These are phyloP conservation scores for Hygrophila difformis DNA, from an alignment of 257 asterid species.

Conservation along the genomic window DNA sequence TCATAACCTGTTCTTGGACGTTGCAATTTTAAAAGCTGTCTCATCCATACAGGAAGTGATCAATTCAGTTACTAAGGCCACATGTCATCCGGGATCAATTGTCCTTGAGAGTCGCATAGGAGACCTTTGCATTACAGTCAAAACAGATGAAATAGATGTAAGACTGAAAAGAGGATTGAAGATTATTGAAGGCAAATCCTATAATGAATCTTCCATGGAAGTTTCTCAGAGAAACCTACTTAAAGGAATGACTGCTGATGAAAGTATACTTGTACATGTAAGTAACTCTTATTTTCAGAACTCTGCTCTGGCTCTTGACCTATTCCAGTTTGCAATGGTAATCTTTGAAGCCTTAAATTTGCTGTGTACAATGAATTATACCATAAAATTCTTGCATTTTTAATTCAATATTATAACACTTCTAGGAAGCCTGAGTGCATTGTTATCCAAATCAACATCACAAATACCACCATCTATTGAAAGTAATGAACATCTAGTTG, in stretches of 20 bases:
- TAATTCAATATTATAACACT: no score
- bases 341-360: slow-evolving; percentile 4
- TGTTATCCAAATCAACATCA: no score
- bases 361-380: no score
- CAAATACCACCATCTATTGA: no score
- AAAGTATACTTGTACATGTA: slow-evolving; percentile 81
- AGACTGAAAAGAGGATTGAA: slow-evolving; percentile 51
- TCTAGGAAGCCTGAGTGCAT: no score
- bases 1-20: slow-evolving; percentile 89
- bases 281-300: slow-evolving; percentile 28
- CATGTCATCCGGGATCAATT: slow-evolving; percentile 41
- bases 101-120: slow-evolving; percentile 60
- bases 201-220: slow-evolving; percentile 39
- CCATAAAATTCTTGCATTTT: no score
- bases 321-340: neutral
- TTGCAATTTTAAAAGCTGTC: slow-evolving; percentile 74
- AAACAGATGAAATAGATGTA: slow-evolving; percentile 50
- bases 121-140: slow-evolving; percentile 64
- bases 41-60: slow-evolving; percentile 68
- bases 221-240: slow-evolving; percentile 67
- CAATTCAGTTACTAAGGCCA: slow-evolving; percentile 30
- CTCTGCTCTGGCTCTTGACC: neutral
- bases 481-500: no score
- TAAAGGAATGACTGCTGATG: slow-evolving; percentile 96
- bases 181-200: slow-evolving; percentile 37